Evolutionary conservation across 768 basidiomycete species (phyloP), one percentile per base, ranked within the genome.

Genomic region (Leucosporidium scottii): DNA sequence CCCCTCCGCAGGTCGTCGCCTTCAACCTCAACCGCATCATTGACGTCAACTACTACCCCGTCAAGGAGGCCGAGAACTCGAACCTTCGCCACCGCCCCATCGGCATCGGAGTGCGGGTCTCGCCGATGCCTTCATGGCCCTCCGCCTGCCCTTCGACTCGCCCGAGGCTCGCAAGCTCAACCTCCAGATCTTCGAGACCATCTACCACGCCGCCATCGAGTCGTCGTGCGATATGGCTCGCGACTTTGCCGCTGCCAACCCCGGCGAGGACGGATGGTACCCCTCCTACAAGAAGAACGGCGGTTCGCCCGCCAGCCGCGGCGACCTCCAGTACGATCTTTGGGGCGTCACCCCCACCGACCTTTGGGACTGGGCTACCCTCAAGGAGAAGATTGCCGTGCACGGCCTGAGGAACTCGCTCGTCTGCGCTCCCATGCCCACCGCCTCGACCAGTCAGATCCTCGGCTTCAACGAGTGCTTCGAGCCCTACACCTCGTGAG

Each of bases 401-500:
- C 83, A 84, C 75, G 94, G 94, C 64, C 79, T 97, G 64, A 81
- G 92, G 70, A 98, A 98, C 81, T 93, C 94, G 36, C 82, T 97
- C 23, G 81, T 97, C 18, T 81, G 90, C 68, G 87, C 94, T 0
- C 94, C 94, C n/a, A 99, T 99, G 96, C 96, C 96, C 1, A 99
- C 96, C 39, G 96, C 96, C 1, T 94, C 92, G 28, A 99, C 96
- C 3, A 92, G 90, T 79, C 96, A 98, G 81, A 99, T 99, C 75
- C 83, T 98, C 60, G 96, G 96, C 53, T 89, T 89, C 82, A 99
- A 98, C 79, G 96, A 98, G 75, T 98, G 94, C 80, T 98, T 99
- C 79, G 96, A 99, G 80, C 93, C 96, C 1, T 99, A 98, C 79
- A 98, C 94, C 0, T 90, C 87, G 87, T 88, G 71, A 56, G 83